Base-by-base conservation (phyloP, 805 yeast genomes). In the Candida easanensis region DNA sequence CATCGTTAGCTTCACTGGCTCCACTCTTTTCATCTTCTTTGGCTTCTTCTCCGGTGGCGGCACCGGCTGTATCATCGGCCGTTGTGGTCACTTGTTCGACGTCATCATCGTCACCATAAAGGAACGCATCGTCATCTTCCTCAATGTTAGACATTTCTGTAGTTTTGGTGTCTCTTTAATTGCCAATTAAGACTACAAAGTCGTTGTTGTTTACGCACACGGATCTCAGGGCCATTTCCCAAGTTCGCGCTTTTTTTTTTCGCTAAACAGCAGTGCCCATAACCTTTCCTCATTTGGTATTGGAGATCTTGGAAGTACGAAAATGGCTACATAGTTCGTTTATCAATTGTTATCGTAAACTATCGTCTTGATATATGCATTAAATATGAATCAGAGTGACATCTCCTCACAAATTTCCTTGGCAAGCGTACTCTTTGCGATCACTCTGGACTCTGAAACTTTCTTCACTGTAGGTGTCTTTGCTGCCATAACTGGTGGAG, bases 121-220 rank as follows among this genome's bases (percentile, higher is more conserved):
- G 50, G 57, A 75, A 82, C 17, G 82, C 87, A 57, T 83, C 86
- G 44, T 80, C 88, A 49, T 82, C 87, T 45, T 82, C 87, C 20
- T 63, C 70, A 37, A 44, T 40, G 33, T 53, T 44, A 9, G 59
- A 54, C 60, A 54, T 49, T 19, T 35, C 9, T 30, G 7, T 10
- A 22, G 13, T n/a, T n/a, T n/a, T n/a, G n/a, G n/a, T n/a, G n/a
- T n/a, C n/a, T n/a, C n/a, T n/a, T n/a, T n/a, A n/a, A n/a, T n/a
- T n/a, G n/a, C n/a, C n/a, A n/a, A n/a, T n/a, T n/a, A n/a, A n/a
- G n/a, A n/a, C n/a, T n/a, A n/a, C n/a, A n/a, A n/a, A n/a, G n/a
- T n/a, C n/a, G n/a, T n/a, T n/a, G n/a, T n/a, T n/a, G n/a, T n/a
- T n/a, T n/a, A n/a, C n/a, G n/a, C n/a, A n/a, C n/a, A n/a, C n/a